Percentiles rank a stretch among this genome's conserved stretches.
Evolutionary conservation across 305 asterid genomes (phyloP).

Genomic region (Fraxinus dipetala): DNA sequence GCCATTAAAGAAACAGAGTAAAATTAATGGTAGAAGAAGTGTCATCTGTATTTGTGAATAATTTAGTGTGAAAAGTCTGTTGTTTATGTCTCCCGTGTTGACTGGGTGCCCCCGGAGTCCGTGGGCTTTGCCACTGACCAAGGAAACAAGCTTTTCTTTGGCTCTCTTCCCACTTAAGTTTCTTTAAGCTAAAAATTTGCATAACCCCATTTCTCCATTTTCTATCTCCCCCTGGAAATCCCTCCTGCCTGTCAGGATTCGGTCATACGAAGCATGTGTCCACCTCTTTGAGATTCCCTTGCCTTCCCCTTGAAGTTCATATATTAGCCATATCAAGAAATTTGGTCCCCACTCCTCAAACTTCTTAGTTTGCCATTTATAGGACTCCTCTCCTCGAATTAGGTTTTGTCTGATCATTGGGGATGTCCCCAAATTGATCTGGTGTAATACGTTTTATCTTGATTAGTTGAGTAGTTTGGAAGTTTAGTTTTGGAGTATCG

Average conservation of each 20-base stretch:
- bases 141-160: slow-evolving; percentile 66
- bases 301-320: slow-evolving; percentile 38
- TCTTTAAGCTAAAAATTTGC: slow-evolving; percentile 34
- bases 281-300: slow-evolving; percentile 53
- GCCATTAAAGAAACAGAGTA: slow-evolving; percentile 21
- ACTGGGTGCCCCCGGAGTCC: slow-evolving; percentile 67
- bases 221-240: slow-evolving; percentile 27
- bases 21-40: slow-evolving; percentile 33
- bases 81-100: slow-evolving; percentile 74
- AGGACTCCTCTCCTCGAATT: slow-evolving; percentile 42
- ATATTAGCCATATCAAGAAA: slow-evolving; percentile 42
- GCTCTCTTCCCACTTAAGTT: slow-evolving; percentile 67
- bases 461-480: slow-evolving; percentile 26
- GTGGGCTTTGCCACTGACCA: slow-evolving; percentile 90
- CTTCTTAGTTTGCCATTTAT: slow-evolving; percentile 41
- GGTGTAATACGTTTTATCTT: slow-evolving; percentile 22
- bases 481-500: slow-evolving; percentile 17
- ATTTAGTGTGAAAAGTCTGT: slow-evolving; percentile 59
- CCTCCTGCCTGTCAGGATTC: slow-evolving; percentile 60
- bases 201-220: slow-evolving; percentile 23
- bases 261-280: slow-evolving; percentile 58
- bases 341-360: slow-evolving; percentile 67
- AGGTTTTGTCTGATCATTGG: slow-evolving; percentile 42
- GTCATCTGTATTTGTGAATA: slow-evolving; percentile 53
- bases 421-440: slow-evolving; percentile 33